Base-by-base conservation (phyloP, 306 rosid species). In the Senna siamea region DNA sequence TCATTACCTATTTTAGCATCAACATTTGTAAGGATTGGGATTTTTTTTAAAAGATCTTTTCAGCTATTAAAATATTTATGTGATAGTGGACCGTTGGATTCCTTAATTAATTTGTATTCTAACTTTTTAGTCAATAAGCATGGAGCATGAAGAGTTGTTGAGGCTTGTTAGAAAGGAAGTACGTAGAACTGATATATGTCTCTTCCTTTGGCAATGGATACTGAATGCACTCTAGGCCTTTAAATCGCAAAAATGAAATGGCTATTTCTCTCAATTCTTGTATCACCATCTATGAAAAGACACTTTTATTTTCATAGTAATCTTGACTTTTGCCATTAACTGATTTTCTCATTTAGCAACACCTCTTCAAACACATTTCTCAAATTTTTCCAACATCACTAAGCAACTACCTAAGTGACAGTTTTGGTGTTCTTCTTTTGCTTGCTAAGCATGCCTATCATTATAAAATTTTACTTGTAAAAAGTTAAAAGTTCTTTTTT, bases 1-100 rank as follows among this genome's bases (percentile, higher is more conserved):
- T 93, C 97, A 38, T 73, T 92, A 82, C 90, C 96, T 78, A 89
- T 92, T 80, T 86, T 92, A 72, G 92, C 97, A 69, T 92, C 97
- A 28, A 90, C 96, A 66, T 92, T 96, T 80, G 97, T 92, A 82
- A 88, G 91, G 46, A 79, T 11, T 35, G 26, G 43, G 51, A 35
- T 38, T 73, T 37, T 37, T 37, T n/a, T n/a, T n/a, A n/a, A n/a
- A n/a, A n/a, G n/a, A n/a, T 53, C 19, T 53, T 9, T n/a, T 37
- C 6, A 11, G 26, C 37, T 52, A 17, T 34, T 70, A 23, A 54
- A 30, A 2, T n/a, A 18, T 1, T 34, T 15, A 57, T 62, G 57
- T 20, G 44, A 10, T 62, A 28, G 30, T 63, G 52, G 57, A 69
- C 60, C 35, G 18, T 55, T 53, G 55, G 62, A 26, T 41, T 48